These are phyloP conservation scores for Antarctomyces pellizariae DNA, from an alignment of 495 filamentous ascomycete genomes.

Conservation along the genomic window DNA sequence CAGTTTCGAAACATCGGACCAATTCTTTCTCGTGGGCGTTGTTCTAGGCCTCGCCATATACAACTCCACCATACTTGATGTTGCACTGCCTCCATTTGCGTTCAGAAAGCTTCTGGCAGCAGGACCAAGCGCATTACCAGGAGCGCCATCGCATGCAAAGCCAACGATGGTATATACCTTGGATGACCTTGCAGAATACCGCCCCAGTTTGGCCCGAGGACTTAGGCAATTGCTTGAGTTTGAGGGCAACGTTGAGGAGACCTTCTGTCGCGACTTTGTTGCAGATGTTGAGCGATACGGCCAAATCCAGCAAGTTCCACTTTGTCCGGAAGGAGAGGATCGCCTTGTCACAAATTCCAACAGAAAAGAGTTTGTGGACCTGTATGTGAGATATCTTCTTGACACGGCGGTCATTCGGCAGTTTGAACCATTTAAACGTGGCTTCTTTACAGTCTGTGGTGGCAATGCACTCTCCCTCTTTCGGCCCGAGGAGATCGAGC, in stretches of 20 bases:
- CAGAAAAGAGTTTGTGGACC: constrained; percentile 67
- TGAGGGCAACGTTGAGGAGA: constrained; percentile 63
- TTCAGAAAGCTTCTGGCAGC: constrained; percentile 72
- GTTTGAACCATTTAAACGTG: constrained; percentile 87
- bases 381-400: constrained; percentile 62
- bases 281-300: constrained; percentile 62
- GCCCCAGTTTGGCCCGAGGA: constrained; percentile 53
- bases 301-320: constrained; percentile 34
- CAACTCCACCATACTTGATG: constrained; percentile 86
- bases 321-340: constrained; percentile 53
- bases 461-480: constrained; percentile 80
- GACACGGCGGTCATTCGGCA: constrained; percentile 60
- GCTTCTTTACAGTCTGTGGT: constrained; percentile 83
- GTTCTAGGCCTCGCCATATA: constrained; percentile 83
- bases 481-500: constrained; percentile 83
- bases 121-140: constrained; percentile 29
- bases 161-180: constrained; percentile 47
- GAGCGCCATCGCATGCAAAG: constrained; percentile 29
- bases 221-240: constrained; percentile 57
- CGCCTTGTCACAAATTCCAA: constrained; percentile 68
- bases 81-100: constrained; percentile 76
- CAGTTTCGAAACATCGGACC: constrained; percentile 80
- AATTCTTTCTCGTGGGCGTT: constrained; percentile 80
- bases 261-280: constrained; percentile 70
- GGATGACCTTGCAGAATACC: constrained; percentile 68